Evolutionary conservation across 176 grass and related monocot genomes (phyloP).

Genomic region (Paspalum notatum): DNA sequence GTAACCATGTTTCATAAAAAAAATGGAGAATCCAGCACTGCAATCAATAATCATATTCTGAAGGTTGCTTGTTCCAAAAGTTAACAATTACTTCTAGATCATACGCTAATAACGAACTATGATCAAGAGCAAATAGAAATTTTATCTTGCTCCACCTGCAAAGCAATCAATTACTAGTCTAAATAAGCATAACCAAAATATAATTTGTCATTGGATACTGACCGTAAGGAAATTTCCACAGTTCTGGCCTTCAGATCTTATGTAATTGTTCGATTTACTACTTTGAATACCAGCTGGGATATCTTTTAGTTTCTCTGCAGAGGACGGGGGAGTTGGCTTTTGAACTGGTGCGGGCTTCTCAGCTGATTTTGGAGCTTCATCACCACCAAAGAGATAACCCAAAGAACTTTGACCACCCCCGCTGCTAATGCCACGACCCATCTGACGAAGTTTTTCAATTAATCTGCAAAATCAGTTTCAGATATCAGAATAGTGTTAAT

Average conservation of each 20-base stretch:
- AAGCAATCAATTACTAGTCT: neutral
- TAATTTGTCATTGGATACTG: constrained; percentile 1
- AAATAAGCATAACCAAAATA: neutral
- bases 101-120: neutral
- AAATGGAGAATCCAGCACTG: constrained; percentile 8
- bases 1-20: neutral
- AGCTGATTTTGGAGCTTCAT: constrained; percentile 51
- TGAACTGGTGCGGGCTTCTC: constrained; percentile 44
- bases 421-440: constrained; percentile 67
- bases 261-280: constrained; percentile 57
- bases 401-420: constrained; percentile 73
- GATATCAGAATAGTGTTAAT: constrained; percentile 5
- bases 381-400: constrained; percentile 66
- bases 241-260: constrained; percentile 59
- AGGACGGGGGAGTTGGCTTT: constrained; percentile 48
- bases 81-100: neutral
- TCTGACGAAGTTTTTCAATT: constrained; percentile 25
- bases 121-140: neutral
- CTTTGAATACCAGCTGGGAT: constrained; percentile 65
- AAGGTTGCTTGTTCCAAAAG: neutral
- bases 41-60: neutral
- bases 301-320: constrained; percentile 55
- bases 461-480: constrained; percentile 38
- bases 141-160: neutral
- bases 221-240: constrained; percentile 69